Evolutionary conservation across 805 yeast species (phyloP).

Genomic region (Yarrowia sp.): DNA sequence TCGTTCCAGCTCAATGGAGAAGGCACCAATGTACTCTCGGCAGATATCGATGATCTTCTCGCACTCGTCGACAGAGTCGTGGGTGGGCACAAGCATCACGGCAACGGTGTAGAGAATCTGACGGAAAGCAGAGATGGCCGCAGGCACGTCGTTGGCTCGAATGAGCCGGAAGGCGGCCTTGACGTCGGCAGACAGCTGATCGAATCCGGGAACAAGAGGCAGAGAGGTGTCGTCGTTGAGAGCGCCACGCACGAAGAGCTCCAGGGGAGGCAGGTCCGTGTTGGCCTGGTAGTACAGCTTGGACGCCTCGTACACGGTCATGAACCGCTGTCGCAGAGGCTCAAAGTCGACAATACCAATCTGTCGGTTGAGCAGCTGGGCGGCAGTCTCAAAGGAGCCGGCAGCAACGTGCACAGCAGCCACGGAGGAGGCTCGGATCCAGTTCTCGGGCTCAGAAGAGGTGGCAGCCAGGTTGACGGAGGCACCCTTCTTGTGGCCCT

Average conservation of each 20-base stretch:
- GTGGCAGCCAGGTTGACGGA: conserved; percentile 40
- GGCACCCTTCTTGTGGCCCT: conserved; percentile 44
- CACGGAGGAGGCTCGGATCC: conserved; percentile 88
- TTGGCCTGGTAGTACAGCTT: conserved; percentile 77
- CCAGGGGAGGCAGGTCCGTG: conserved; percentile 74
- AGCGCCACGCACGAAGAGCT: conserved; percentile 66
- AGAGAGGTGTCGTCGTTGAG: conserved; percentile 62
- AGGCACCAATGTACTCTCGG: conserved; percentile 89
- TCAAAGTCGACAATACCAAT: conserved; percentile 85
- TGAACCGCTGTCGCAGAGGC: conserved; percentile 82
- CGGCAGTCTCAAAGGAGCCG: conserved; percentile 95
- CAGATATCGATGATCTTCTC: conserved; percentile 73
- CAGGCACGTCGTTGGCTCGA: conserved; percentile 80
- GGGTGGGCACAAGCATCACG: conserved; percentile 70
- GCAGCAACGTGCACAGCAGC: conserved; percentile 95
- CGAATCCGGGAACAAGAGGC: conserved; percentile 81
- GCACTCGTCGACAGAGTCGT: conserved; percentile 80
- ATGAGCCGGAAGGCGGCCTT: conserved; percentile 82
- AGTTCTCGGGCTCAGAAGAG: conserved; percentile 68
- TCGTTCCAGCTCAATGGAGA: conserved; percentile 88
- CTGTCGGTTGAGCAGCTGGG: conserved; percentile 89
- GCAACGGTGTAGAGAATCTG: conserved; percentile 76
- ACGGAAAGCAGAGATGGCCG: conserved; percentile 82
- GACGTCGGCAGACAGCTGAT: conserved; percentile 64
- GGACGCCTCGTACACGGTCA: conserved; percentile 82